phyloP scores from a whole-genome alignment of 148 eudicot genomes.

The Rhododendron griersonianum region DNA sequence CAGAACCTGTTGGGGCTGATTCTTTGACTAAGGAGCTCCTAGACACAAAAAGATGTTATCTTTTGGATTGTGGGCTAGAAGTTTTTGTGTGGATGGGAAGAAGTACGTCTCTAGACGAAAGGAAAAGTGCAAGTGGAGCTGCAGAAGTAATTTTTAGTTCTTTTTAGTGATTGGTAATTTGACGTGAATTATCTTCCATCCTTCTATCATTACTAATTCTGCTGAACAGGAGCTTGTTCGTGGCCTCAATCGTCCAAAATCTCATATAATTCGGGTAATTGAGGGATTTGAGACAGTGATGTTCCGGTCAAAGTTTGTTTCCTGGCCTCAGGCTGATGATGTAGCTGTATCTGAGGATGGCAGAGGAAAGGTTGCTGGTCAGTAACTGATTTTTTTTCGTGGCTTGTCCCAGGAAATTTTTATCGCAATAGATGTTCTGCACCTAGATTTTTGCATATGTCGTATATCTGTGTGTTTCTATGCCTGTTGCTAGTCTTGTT shows the following conservation, averaged over 20 bases:
- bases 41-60: constrained; percentile 64
- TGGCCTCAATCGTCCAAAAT: constrained; percentile 56
- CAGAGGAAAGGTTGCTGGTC: constrained; percentile 94
- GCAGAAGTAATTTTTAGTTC: constrained; percentile 53
- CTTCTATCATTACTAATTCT: constrained; percentile 6
- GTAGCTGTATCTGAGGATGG: constrained; percentile 81
- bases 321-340: constrained; percentile 71
- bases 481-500: background rate
- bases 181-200: background rate
- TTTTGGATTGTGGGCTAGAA: constrained; percentile 79
- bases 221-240: constrained; percentile 61
- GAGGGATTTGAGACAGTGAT: constrained; percentile 81
- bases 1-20: constrained; percentile 53
- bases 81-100: constrained; percentile 91
- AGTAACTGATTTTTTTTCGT: constrained; percentile 20
- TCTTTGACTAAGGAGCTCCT: constrained; percentile 64
- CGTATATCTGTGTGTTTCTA: background rate
- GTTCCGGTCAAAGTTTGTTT: constrained; percentile 60
- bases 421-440: background rate
- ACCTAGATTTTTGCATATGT: background rate
- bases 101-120: constrained; percentile 61
- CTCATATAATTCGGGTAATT: constrained; percentile 68
- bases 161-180: constrained; percentile 7
- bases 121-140: constrained; percentile 72
- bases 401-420: background rate